Percentiles rank a stretch among this genome's conserved stretches.
Evolutionary conservation across 768 basidiomycete genomes (phyloP).

Genomic region (Fomitopsis pulvina): DNA sequence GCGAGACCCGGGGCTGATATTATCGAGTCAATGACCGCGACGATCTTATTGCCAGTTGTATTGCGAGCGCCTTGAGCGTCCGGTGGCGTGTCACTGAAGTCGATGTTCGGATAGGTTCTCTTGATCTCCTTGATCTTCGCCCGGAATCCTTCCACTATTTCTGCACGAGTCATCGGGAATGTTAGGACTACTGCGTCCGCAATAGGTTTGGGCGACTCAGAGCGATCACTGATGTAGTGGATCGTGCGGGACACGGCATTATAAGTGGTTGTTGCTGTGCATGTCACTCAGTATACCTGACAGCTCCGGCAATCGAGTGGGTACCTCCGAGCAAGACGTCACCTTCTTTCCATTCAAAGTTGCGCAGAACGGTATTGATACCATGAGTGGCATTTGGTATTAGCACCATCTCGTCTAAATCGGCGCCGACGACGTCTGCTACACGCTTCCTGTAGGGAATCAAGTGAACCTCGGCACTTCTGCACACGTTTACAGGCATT

Average conservation of each 20-base stretch:
- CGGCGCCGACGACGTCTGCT: slow-evolving; percentile 43
- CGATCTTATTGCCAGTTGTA: slow-evolving; percentile 36
- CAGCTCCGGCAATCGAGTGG: not conserved
- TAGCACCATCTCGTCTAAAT: slow-evolving; percentile 51
- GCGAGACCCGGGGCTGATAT: slow-evolving; percentile 51
- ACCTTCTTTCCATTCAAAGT: slow-evolving; percentile 58
- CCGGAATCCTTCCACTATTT: slow-evolving; percentile 47
- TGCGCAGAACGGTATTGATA: slow-evolving; percentile 59
- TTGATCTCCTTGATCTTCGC: slow-evolving; percentile 28
- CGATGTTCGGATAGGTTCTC: slow-evolving; percentile 5
- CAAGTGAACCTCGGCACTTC: no score
- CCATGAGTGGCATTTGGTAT: slow-evolving; percentile 60
- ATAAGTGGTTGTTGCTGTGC: slow-evolving; percentile 38
- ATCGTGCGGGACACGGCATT: slow-evolving; percentile 44
- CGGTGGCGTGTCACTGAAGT: slow-evolving; percentile 10
- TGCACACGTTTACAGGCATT: slow-evolving; percentile 22
- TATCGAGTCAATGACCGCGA: slow-evolving; percentile 68
- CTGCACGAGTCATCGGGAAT: slow-evolving; percentile 41
- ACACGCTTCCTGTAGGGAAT: slow-evolving; percentile 32
- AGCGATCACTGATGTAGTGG: slow-evolving; percentile 46
- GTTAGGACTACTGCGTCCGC: slow-evolving; percentile 48
- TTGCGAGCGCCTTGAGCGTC: not conserved
- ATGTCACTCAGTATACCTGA: not conserved
- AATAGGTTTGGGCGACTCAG: slow-evolving; percentile 40
- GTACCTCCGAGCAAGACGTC: slow-evolving; percentile 50